A percentile compares a stretch with the other conserved stretches of the same genome.
Conservation (phyloP, 345 rosid genomes). For the Xanthoceras sorbifolium region DNA sequence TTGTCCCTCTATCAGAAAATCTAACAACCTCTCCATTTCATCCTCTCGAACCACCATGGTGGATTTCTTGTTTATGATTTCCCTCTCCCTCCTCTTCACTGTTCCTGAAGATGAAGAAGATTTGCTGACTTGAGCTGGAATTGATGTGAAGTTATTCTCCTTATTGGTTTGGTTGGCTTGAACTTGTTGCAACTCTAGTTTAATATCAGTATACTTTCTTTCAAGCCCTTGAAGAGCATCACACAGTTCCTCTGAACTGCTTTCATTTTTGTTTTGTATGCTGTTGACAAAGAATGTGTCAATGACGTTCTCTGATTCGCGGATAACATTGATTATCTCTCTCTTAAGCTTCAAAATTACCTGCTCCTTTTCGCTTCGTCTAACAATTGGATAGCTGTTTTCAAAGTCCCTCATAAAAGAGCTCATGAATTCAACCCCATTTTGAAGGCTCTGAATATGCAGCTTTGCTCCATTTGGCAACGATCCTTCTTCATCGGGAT, state of each 20-base stretch:
- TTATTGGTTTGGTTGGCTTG: neutral
- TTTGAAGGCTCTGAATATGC: neutral
- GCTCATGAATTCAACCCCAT: neutral
- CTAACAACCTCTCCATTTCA: neutral
- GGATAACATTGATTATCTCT: neutral
- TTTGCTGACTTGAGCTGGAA: neutral
- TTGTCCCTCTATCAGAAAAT: neutral
- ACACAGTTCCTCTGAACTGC: neutral
- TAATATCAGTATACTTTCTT: neutral
- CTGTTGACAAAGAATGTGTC: neutral
- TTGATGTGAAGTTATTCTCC: neutral
- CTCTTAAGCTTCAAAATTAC: neutral
- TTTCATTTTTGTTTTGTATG: neutral
- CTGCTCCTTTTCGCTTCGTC: no score
- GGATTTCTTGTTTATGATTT: neutral
- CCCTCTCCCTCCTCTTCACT: neutral
- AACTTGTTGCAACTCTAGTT: neutral
- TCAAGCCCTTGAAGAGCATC: neutral
- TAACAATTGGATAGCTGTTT: no score
- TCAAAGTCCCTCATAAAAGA: neutral
- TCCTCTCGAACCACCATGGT: neutral
- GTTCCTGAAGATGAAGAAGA: neutral
- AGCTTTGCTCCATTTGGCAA: neutral
- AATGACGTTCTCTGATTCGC: neutral
- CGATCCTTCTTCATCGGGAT: neutral